phyloP scores from a whole-genome alignment of 2,329 filamentous ascomycete species.

The Sclerotinia nivalis region DNA sequence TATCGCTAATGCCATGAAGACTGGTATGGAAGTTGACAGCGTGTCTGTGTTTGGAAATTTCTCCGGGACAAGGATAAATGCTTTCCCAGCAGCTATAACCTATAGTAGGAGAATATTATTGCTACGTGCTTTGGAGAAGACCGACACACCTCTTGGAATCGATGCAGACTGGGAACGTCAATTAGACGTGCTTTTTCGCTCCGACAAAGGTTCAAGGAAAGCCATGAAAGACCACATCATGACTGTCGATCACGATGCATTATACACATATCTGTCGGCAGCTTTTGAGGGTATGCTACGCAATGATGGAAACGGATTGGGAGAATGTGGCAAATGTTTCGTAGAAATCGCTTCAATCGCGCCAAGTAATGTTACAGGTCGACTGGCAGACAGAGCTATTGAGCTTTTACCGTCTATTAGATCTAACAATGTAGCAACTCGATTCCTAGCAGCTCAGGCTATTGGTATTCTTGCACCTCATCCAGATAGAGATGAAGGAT shows the following conservation, averaged over 20 bases:
- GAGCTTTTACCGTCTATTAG: slow-evolving; percentile 61
- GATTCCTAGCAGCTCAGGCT: slow-evolving; percentile 66
- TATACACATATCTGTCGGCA: slow-evolving; percentile 52
- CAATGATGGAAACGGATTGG: slow-evolving; percentile 44
- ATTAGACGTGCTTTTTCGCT: slow-evolving; percentile 70
- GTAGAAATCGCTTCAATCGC: slow-evolving; percentile 54
- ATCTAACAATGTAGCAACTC: slow-evolving; percentile 70
- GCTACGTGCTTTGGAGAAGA: slow-evolving; percentile 50
- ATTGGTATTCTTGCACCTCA: slow-evolving; percentile 79
- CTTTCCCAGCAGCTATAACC: slow-evolving; percentile 67
- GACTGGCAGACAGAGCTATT: slow-evolving; percentile 50
- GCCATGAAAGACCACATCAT: slow-evolving; percentile 58
- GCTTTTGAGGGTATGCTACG: slow-evolving; percentile 59
- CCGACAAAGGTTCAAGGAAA: slow-evolving; percentile 64
- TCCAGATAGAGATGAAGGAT: slow-evolving; percentile 46
- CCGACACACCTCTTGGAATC: slow-evolving; percentile 45
- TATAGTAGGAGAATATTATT: slow-evolving; percentile 67
- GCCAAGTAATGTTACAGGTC: slow-evolving; percentile 53
- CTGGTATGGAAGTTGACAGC: slow-evolving; percentile 46
- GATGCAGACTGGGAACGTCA: slow-evolving; percentile 84
- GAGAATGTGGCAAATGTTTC: slow-evolving; percentile 54
- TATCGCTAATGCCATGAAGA: slow-evolving; percentile 39
- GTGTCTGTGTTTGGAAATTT: slow-evolving; percentile 44
- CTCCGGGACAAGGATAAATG: slow-evolving; percentile 48
- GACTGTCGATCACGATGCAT: slow-evolving; percentile 43